Conservation (phyloP, 345 rosid species). For the Brassica nigra region DNA sequence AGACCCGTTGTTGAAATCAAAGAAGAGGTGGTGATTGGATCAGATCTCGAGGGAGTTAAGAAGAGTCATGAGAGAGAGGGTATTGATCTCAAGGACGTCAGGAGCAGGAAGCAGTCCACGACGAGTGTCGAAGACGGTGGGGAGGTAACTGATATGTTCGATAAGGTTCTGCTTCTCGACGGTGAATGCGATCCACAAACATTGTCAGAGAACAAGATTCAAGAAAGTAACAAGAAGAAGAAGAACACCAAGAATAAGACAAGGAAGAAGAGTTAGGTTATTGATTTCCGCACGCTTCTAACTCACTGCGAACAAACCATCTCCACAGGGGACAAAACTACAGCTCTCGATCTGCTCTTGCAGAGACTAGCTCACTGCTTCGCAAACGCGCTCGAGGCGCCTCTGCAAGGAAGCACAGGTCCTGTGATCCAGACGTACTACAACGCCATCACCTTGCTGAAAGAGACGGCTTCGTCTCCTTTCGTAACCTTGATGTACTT, state of each 20-base stretch:
- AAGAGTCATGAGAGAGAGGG: constrained; percentile 62
- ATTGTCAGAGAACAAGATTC: constrained; percentile 4
- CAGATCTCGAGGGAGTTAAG: constrained; percentile 40
- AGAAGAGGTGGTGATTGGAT: constrained; percentile 29
- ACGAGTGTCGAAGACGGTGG: constrained; percentile 46
- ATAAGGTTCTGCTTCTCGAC: constrained; percentile 57
- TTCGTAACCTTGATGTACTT: constrained; percentile 55
- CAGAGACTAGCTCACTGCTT: constrained; percentile 83
- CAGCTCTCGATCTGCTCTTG: constrained; percentile 62
- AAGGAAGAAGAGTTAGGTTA: constrained; percentile 53
- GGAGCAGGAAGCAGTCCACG: constrained; percentile 67
- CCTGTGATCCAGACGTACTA: constrained; percentile 39
- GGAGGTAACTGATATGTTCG: constrained; percentile 70
- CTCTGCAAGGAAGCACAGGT: constrained; percentile 51
- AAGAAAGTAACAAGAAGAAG: constrained; percentile 14
- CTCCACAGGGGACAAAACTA: constrained; percentile 57
- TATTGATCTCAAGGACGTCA: constrained; percentile 52
- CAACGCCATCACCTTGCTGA: constrained; percentile 39
- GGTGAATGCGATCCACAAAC: constrained; percentile 15
- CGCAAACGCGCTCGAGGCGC: constrained; percentile 81
- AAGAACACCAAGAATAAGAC: constrained; percentile 35
- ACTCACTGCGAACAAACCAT: constrained; percentile 81
- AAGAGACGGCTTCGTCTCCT: constrained; percentile 56
- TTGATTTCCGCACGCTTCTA: constrained; percentile 69
- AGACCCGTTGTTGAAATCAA: constrained; percentile 14